These are phyloP conservation scores for Calcarisporium arbuscula DNA, from an alignment of 2,329 filamentous ascomycete species.

Conservation along the genomic window DNA sequence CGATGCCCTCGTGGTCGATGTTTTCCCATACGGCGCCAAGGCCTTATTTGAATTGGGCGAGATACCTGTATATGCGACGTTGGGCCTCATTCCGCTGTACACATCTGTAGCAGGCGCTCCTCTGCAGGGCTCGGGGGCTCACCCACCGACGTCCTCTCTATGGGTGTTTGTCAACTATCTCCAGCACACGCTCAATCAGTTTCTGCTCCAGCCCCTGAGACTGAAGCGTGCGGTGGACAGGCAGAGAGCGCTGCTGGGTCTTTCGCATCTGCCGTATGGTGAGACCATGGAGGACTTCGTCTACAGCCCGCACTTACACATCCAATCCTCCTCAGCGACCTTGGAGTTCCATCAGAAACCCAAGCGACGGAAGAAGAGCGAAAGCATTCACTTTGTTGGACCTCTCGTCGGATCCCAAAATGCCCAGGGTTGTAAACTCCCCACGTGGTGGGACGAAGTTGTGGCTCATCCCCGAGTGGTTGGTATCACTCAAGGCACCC, in stretches of 20 bases:
- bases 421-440: no score
- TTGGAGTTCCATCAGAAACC: slow-evolving; percentile 25
- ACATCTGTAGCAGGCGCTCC: slow-evolving; percentile 22
- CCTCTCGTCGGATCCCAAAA: slow-evolving; percentile 22
- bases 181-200: slow-evolving; percentile 19
- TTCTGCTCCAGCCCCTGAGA: slow-evolving; percentile 18
- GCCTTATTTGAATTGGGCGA: slow-evolving; percentile 28
- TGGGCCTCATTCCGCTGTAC: slow-evolving; percentile 33
- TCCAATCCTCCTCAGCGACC: slow-evolving; percentile 27
- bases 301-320: slow-evolving; percentile 31
- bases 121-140: slow-evolving; percentile 23
- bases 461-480: slow-evolving; percentile 21
- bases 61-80: slow-evolving; percentile 27
- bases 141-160: slow-evolving; percentile 20
- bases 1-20: slow-evolving; percentile 30
- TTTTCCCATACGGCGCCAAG: slow-evolving; percentile 29
- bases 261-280: slow-evolving; percentile 20
- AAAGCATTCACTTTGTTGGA: slow-evolving; percentile 23
- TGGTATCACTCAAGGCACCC: slow-evolving; percentile 31
- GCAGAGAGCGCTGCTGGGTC: slow-evolving; percentile 21
- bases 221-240: slow-evolving; percentile 23
- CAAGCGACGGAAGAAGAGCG: slow-evolving; percentile 13
- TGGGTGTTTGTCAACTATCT: slow-evolving; percentile 20
- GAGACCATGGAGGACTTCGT: slow-evolving; percentile 24
- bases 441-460: slow-evolving; percentile 26